A percentile compares a stretch with the other conserved stretches of the same genome.
These are phyloP conservation scores for Heteromeles arbutifolia DNA, from an alignment of 306 rosid species.

Conservation along the genomic window DNA sequence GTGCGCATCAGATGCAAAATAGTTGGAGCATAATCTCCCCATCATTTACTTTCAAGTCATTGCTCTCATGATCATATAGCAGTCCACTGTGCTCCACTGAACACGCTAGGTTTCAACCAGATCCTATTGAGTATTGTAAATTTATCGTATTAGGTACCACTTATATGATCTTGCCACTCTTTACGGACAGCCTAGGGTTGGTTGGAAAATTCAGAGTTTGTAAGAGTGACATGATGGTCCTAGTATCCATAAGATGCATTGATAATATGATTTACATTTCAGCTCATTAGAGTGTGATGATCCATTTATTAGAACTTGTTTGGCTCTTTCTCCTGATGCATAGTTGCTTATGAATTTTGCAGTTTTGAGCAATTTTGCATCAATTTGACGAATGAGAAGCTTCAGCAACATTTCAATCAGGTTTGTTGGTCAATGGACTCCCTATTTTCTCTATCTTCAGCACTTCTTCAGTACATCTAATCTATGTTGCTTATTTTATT, in stretches of 20 bases:
- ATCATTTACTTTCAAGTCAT: neutral
- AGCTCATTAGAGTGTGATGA: neutral
- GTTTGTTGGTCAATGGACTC: constrained; percentile 33
- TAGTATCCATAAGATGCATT: neutral
- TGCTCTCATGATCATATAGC: neutral
- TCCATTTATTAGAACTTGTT: neutral
- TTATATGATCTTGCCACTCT: neutral
- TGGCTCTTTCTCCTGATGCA: constrained; percentile 13
- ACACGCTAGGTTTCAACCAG: neutral
- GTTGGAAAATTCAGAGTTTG: neutral
- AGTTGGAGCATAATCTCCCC: neutral
- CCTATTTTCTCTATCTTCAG: constrained; percentile 16
- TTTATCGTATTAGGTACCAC: neutral
- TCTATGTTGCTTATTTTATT: neutral
- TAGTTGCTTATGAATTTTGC: constrained; percentile 22
- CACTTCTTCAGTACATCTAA: constrained; percentile 16
- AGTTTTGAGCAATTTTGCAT: constrained; percentile 99
- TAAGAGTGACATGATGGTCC: neutral
- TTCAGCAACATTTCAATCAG: constrained; percentile 99
- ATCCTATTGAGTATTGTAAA: neutral
- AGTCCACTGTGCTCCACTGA: neutral
- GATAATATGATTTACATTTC: neutral
- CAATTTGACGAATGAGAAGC: constrained; percentile 97
- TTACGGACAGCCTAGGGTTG: constrained; percentile 1
- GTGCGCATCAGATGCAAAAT: neutral